Conservation (phyloP, 2,329 filamentous ascomycete species). For the Chlorencoelia australis region DNA sequence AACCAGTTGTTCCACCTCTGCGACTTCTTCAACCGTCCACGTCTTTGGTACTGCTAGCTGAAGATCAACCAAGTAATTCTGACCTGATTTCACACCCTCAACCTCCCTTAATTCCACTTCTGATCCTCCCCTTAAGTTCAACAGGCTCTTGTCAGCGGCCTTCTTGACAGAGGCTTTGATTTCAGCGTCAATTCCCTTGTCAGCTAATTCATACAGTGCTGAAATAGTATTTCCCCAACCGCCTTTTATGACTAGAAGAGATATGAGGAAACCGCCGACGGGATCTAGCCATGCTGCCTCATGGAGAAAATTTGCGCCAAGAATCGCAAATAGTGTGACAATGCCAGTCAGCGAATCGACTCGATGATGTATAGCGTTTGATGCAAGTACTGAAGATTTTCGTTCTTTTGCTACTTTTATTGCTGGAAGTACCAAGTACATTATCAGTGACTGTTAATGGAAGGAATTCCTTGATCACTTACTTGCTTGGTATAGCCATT, state of each 20-base stretch:
- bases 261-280: slow-evolving; percentile 85
- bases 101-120: slow-evolving; percentile 66
- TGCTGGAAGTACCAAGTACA: slow-evolving; percentile 40
- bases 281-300: slow-evolving; percentile 91
- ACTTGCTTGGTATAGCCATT: slow-evolving; percentile 96
- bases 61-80: slow-evolving; percentile 89
- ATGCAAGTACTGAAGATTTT: slow-evolving; percentile 90
- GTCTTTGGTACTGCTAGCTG: slow-evolving; percentile 69
- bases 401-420: slow-evolving; percentile 93
- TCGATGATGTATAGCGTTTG: slow-evolving; percentile 92
- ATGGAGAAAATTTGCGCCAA: slow-evolving; percentile 76
- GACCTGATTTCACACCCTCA: slow-evolving; percentile 87
- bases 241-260: slow-evolving; percentile 83
- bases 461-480: slow-evolving; percentile 34
- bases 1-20: slow-evolving; percentile 62
- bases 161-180: slow-evolving; percentile 62
- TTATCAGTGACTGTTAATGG: not conserved
- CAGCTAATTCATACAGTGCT: slow-evolving; percentile 81
- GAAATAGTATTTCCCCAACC: slow-evolving; percentile 77
- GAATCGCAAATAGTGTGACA: slow-evolving; percentile 81
- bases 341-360: slow-evolving; percentile 93
- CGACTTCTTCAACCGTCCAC: slow-evolving; percentile 66
- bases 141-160: slow-evolving; percentile 51
- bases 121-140: slow-evolving; percentile 40
- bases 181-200: slow-evolving; percentile 79